Percentiles rank a stretch among this genome's conserved stretches.
These are phyloP conservation scores for Mortierella claussenii DNA, from an alignment of 192 early-diverging fungal species.

Conservation along the genomic window DNA sequence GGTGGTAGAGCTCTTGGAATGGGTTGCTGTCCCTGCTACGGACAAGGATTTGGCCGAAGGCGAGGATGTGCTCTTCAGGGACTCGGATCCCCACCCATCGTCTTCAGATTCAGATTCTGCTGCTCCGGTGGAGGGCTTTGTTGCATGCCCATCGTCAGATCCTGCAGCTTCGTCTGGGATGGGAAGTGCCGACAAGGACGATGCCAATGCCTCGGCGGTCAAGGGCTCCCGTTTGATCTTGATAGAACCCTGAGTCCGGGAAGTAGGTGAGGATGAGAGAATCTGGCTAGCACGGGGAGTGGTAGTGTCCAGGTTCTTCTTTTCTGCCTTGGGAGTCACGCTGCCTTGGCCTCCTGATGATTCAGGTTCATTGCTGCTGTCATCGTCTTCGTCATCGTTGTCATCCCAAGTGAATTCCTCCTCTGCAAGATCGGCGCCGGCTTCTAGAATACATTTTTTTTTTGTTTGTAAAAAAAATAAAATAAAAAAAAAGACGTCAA, in stretches of 20 bases:
- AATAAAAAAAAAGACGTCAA: no score
- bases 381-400: slow-evolving; percentile 40
- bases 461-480: not conserved
- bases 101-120: slow-evolving; percentile 5
- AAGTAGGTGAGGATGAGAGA: not conserved
- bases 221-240: slow-evolving; percentile 32
- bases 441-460: slow-evolving; percentile 19
- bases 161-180: slow-evolving; percentile 14
- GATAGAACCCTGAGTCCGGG: not conserved
- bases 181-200: slow-evolving; percentile 32
- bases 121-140: no score
- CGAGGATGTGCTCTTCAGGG: slow-evolving; percentile 15
- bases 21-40: slow-evolving; percentile 4
- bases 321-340: slow-evolving; percentile 41
- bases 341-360: slow-evolving; percentile 31
- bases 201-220: slow-evolving; percentile 39
- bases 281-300: slow-evolving; percentile 28
- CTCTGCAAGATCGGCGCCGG: slow-evolving; percentile 36
- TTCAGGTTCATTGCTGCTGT: slow-evolving; percentile 21
- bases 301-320: slow-evolving; percentile 7
- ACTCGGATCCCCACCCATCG: slow-evolving; percentile 44
- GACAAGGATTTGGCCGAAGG: slow-evolving; percentile 20
- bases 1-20: slow-evolving; percentile 31
- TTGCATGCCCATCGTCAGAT: not conserved
- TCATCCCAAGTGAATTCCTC: slow-evolving; percentile 53